Evolutionary conservation across 2,329 filamentous ascomycete genomes (phyloP), one percentile per base, ranked within the genome.

Genomic region (Beauveria sp.): DNA sequence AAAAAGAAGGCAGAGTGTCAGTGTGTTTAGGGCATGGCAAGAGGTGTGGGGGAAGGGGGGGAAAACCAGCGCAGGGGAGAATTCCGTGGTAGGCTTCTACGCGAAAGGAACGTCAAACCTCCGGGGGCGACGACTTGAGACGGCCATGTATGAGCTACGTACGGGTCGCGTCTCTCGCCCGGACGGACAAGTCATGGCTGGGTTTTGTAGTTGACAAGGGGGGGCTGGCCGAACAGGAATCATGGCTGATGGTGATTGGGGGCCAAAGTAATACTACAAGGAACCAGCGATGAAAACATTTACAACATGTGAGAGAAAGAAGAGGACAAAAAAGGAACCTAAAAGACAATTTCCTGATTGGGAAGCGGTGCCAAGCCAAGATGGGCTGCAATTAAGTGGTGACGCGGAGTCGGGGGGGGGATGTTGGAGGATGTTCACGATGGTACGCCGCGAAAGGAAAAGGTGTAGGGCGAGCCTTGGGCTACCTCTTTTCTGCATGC

Each of bases 101-200:
- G 34, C 5, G 12, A 38, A 38, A 57, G n/a, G 43, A 43, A 60
- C 18, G 47, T 53, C 57, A 60, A 60, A 60, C 57, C 12, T 16
- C 49, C 49, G 26, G 49, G 49, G 8, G n/a, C 14, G 28, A 30
- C 9, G 46, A 60, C 57, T 60, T 60, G 57, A 60, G 57, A 60
- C 57, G 57, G 26, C 40, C 28, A 16, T 45, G 57, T 60, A 53
- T 60, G 57, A 46, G 56, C 30, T 46, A 30, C 34, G 34, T 38
- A n/a, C 24, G 38, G 53, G 53, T 28, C 53, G n/a, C 20, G 10
- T 40, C 28, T 40, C 34, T 18, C 12, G 12, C 34, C 34, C 34
- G 34, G 12, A 5, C 9, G 3, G 16, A 1, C 9, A 26, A 58
- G 47, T 42, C 40, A 38, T 38, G 49, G 40, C 3, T 20, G n/a